Evolutionary conservation across 306 rosid species (phyloP), one percentile per base, ranked within the genome.

Genomic region (Lablab purpureus): DNA sequence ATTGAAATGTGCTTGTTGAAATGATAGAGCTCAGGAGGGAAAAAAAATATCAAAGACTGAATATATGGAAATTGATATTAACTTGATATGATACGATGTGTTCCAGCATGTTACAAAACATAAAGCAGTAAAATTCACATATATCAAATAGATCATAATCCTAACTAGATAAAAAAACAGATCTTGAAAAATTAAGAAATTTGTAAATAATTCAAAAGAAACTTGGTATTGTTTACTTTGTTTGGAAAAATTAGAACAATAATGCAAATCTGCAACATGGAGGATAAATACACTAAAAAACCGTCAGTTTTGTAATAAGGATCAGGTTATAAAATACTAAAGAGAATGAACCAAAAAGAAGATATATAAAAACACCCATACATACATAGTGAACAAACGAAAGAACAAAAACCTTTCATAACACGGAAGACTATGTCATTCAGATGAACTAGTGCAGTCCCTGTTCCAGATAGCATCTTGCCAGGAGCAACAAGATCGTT

Each of bases 391-490:
- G 46, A 80, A 84, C 65, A 82, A 34, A 67, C n/a, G 52, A 67
- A 69, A 59, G 70, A 46, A 71, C 80, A 72, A 86, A 78, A 68
- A 96, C 99, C 97, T 90, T 89, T 81, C 40, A 79, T 83, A 34
- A 88, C 84, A 60, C 40, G 88, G 82, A 93, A 91, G 78, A 93
- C 78, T 93, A 74, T 80, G 80, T 93, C 87, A 85, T 96, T 90
- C 47, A 96, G 82, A 85, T 90, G 87, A 87, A 91, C 86, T 62
- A 89, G 87, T 21, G 84, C 66, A 36, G 81, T 83, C 87, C 98
- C 93, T 85, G 89, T 91, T 84, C 97, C 96, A 30, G 79, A 93
- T 66, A 96, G 90, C 84, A 90, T 84, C 77, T 87, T 89, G 73
- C 90, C 91, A 12, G 98, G 98, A 71, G 91, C 82, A 76, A 85